These are phyloP conservation scores for Aspergillus ustus DNA, from an alignment of 2,329 filamentous ascomycete species.

Conservation along the genomic window DNA sequence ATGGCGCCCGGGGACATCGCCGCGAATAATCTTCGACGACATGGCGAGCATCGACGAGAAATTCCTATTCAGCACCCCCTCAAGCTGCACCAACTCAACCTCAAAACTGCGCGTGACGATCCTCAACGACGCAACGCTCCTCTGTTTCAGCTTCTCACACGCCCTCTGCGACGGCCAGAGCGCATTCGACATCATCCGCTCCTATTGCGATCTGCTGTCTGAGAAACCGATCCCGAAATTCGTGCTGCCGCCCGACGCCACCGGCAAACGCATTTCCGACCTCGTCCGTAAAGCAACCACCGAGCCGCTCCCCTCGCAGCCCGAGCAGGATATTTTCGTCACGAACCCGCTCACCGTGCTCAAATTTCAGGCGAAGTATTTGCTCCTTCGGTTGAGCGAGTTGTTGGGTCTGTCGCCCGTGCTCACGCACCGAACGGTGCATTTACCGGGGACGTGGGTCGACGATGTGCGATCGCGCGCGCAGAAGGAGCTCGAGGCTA, in stretches of 20 bases:
- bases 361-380: neutral
- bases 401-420: neutral
- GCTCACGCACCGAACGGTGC: neutral
- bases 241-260: neutral
- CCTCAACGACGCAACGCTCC: neutral
- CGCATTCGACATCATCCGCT: conserved; percentile 1
- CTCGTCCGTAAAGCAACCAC: neutral
- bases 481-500: neutral
- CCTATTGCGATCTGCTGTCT: conserved; percentile 7
- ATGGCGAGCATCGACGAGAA: neutral
- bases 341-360: neutral
- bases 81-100: neutral
- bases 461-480: neutral
- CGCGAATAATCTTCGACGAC: neutral
- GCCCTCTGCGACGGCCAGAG: conserved; percentile 3
- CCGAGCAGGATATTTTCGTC: neutral
- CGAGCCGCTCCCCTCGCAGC: neutral
- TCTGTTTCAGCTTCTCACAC: conserved; percentile 9
- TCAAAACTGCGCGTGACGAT: neutral
- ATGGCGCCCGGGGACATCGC: neutral
- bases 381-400: neutral
- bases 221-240: neutral
- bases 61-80: neutral
- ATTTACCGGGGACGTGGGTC: conserved; percentile 4
- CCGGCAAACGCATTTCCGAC: neutral